Evolutionary conservation across 179 eudicot genomes (phyloP).

Genomic region (Beta corolliflora): DNA sequence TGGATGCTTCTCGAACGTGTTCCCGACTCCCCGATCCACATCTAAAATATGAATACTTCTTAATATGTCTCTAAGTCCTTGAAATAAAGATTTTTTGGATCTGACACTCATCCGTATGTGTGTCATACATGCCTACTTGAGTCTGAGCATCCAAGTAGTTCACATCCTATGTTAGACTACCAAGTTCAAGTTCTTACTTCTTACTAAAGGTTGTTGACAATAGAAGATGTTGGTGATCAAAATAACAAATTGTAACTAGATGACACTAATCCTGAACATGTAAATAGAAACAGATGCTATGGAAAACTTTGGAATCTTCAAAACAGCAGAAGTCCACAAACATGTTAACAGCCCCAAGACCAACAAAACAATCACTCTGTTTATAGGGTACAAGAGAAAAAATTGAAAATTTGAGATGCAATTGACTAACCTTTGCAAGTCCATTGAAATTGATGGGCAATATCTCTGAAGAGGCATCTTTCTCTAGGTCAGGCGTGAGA

Average conservation of each 20-base stretch:
- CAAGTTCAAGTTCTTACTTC: too few species aligned
- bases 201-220: background rate
- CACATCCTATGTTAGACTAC: too few species aligned
- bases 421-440: constrained; percentile 44
- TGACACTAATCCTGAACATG: background rate
- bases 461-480: constrained; percentile 48
- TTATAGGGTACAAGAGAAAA: too few species aligned
- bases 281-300: background rate
- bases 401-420: background rate
- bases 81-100: too few species aligned
- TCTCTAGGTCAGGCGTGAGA: constrained; percentile 70
- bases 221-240: background rate
- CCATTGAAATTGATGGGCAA: constrained; percentile 49
- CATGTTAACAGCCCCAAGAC: background rate
- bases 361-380: background rate
- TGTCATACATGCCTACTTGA: too few species aligned
- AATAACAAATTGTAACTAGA: too few species aligned
- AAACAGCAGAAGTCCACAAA: background rate
- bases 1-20: too few species aligned
- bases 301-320: background rate
- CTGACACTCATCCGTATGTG: too few species aligned
- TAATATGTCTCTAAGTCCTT: too few species aligned
- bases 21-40: too few species aligned
- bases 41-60: too few species aligned
- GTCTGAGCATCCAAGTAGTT: too few species aligned